A percentile compares a stretch with the other conserved stretches of the same genome.
Conservation (phyloP, 805 yeast genomes). For the Candida argentea region DNA sequence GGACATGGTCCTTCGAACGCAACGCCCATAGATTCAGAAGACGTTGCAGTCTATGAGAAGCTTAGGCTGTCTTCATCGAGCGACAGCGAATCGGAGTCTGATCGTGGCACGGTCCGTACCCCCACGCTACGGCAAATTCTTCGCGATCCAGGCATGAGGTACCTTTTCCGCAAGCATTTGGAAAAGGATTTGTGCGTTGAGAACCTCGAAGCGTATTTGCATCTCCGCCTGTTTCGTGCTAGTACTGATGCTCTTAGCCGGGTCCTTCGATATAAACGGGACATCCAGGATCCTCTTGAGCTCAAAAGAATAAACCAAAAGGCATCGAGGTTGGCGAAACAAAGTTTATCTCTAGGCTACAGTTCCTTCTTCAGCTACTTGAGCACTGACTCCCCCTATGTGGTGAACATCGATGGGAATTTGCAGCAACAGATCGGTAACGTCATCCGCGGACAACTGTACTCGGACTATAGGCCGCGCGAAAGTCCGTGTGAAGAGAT, state of each 20-base stretch:
- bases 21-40: neutral
- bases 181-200: conserved; percentile 60
- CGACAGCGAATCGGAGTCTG: neutral
- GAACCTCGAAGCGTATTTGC: conserved; percentile 62
- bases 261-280: conserved; percentile 12
- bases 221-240: conserved; percentile 42
- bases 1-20: neutral
- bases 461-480: too few species aligned
- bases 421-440: conserved; percentile 31
- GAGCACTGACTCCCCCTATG: conserved; percentile 55
- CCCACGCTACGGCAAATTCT: conserved; percentile 33
- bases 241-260: conserved; percentile 35
- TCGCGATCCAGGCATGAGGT: conserved; percentile 67
- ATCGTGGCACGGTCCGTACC: neutral
- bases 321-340: conserved; percentile 29
- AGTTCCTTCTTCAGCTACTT: conserved; percentile 58
- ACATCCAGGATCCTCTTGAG: conserved; percentile 2
- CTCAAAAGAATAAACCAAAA: conserved; percentile 9
- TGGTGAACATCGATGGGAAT: conserved; percentile 55
- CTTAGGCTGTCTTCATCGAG: conserved; percentile 1
- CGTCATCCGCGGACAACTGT: neutral
- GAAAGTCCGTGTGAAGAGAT: too few species aligned
- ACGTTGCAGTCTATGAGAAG: neutral
- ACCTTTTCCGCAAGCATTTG: conserved; percentile 56
- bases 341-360: conserved; percentile 52